phyloP scores from a whole-genome alignment of 805 yeast genomes.

The Tetrapisispora phaffii region DNA sequence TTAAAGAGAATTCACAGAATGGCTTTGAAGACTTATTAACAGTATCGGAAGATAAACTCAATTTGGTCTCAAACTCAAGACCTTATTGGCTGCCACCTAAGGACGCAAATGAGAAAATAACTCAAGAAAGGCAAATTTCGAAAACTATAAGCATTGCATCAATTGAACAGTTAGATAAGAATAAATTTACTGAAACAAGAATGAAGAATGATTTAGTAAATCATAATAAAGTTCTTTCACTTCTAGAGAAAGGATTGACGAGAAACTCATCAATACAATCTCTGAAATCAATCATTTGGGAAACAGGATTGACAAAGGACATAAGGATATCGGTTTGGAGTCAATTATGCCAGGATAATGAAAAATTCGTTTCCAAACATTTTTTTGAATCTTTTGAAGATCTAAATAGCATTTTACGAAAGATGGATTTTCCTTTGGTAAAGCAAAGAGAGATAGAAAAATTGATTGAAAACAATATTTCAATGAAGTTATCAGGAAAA shows the following conservation, averaged over 20 bases:
- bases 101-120: slow-evolving; percentile 38
- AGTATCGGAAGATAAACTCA: slow-evolving; percentile 50
- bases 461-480: slow-evolving; percentile 14
- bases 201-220: slow-evolving; percentile 21
- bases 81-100: slow-evolving; percentile 70
- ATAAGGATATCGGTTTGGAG: slow-evolving; percentile 17
- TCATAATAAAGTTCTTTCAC: slow-evolving; percentile 17
- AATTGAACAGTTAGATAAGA: slow-evolving; percentile 26
- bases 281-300: slow-evolving; percentile 25
- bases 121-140: slow-evolving; percentile 49
- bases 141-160: slow-evolving; percentile 30
- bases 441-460: slow-evolving; percentile 25
- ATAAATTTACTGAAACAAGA: slow-evolving; percentile 21
- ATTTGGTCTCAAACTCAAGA: slow-evolving; percentile 45
- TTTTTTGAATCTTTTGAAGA: slow-evolving; percentile 34
- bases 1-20: slow-evolving; percentile 26
- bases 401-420: slow-evolving; percentile 22
- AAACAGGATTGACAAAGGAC: slow-evolving; percentile 20
- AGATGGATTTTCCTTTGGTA: slow-evolving; percentile 25
- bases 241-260: slow-evolving; percentile 26
- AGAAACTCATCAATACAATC: slow-evolving; percentile 23
- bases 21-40: slow-evolving; percentile 49
- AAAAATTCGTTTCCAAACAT: slow-evolving; percentile 15
- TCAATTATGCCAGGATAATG: slow-evolving; percentile 19
- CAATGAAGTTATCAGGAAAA: slow-evolving; percentile 10